These are phyloP conservation scores for Coniochaeta ligniaria DNA, from an alignment of 2,329 filamentous ascomycete genomes.

Conservation along the genomic window DNA sequence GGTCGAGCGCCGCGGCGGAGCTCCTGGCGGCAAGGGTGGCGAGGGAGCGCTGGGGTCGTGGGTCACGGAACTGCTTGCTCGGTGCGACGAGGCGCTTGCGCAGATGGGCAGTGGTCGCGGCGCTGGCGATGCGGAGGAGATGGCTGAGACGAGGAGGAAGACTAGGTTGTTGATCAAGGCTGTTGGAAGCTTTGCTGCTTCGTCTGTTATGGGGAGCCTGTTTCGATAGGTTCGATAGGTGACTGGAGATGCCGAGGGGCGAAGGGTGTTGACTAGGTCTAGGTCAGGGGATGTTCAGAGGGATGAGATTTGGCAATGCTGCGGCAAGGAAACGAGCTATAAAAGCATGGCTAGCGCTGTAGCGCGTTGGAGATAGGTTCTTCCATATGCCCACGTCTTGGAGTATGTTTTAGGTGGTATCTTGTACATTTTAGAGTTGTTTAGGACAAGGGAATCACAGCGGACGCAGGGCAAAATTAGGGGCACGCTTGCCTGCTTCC, in stretches of 20 bases:
- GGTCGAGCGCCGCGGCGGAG: slow-evolving; percentile 37
- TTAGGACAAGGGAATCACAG: background rate
- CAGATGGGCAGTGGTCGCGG: background rate
- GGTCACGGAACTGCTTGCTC: slow-evolving; percentile 41
- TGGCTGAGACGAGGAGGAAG: slow-evolving; percentile 13
- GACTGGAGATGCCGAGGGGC: too few relatives aligned
- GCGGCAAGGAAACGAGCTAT: background rate
- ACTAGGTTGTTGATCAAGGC: background rate
- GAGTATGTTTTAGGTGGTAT: background rate
- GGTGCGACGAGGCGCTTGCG: slow-evolving; percentile 37
- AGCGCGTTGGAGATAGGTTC: background rate
- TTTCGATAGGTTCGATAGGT: too few relatives aligned
- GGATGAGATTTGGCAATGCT: background rate
- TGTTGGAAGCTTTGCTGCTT: background rate
- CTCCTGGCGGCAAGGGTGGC: slow-evolving; percentile 21
- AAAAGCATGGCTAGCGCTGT: background rate
- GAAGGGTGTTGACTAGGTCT: too few relatives aligned
- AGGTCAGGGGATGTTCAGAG: background rate
- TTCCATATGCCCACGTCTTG: background rate
- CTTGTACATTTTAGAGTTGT: background rate
- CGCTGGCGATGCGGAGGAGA: slow-evolving; percentile 10
- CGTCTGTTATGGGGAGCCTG: background rate
- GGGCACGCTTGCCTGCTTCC: background rate
- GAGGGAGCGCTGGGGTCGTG: slow-evolving; percentile 30
- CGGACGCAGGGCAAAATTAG: background rate